A percentile compares a stretch with the other conserved stretches of the same genome.
phyloP scores from a whole-genome alignment of 176 grass and related monocot genomes.

The Juncus effusus region DNA sequence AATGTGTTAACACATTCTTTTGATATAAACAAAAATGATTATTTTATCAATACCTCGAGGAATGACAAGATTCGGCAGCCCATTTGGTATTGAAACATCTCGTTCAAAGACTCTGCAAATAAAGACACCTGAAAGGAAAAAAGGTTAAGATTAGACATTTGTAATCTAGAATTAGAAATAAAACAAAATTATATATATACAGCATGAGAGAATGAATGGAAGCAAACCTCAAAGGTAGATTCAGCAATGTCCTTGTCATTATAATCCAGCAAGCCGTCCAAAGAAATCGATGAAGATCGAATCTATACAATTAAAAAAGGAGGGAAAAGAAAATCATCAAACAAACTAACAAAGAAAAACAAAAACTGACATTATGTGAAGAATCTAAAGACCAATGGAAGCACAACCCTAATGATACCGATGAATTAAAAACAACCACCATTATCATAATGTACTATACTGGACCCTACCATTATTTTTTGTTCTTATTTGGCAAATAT shows the following conservation, averaged over 20 bases:
- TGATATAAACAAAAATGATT: neutral
- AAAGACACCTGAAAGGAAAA: slow-evolving; percentile 74
- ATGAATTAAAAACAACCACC: no score
- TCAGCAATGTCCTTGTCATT: slow-evolving; percentile 85
- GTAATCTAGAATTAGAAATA: neutral
- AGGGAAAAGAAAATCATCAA: slow-evolving; percentile 12
- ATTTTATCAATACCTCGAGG: slow-evolving; percentile 67
- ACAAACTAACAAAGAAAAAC: neutral
- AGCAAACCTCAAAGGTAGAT: slow-evolving; percentile 82
- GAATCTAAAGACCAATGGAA: no score
- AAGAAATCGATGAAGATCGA: slow-evolving; percentile 69
- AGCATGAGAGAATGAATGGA: neutral
- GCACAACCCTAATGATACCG: no score
- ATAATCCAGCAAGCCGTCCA: slow-evolving; percentile 93
- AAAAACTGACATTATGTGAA: no score
- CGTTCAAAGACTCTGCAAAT: slow-evolving; percentile 86
- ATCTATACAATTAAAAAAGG: slow-evolving; percentile 46
- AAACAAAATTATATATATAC: neutral
- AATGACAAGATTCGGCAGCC: slow-evolving; percentile 80
- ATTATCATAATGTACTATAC: no score
- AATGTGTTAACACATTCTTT: neutral
- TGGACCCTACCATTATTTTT: no score
- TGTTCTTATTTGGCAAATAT: no score
- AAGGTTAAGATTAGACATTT: neutral
- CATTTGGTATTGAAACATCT: slow-evolving; percentile 99